Evolutionary conservation across 2,329 filamentous ascomycete genomes (phyloP), one percentile per base, ranked within the genome.

Genomic region (Hymenoscyphus albidus): DNA sequence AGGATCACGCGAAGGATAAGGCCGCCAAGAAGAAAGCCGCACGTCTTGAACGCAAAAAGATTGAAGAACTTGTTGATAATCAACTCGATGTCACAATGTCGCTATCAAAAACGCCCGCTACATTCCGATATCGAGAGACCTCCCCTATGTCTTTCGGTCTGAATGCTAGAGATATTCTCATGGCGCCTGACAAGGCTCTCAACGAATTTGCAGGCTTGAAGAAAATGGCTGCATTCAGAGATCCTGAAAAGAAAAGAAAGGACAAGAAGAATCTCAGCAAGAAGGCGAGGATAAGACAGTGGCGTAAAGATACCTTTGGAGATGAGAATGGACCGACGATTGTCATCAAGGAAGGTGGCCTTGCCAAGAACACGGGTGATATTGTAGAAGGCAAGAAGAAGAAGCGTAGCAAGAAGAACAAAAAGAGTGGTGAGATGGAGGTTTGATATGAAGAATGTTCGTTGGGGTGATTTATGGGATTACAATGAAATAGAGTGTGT

Each of bases 171-270:
- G 95, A 99, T 77, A 98, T 99, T 71, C 85, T 99, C 40, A 83
- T 89, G 75, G 92, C 96, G 70, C 92, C 93, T 56, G 95, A 99
- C 79, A 81, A 86, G 58, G 87, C 89, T 62, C 85, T 99, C 69
- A 99, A 99, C 77, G 84, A 93, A 69, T 99, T 90, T 74, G 94
- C 89, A 5, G 94, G 95, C 6, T 81, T 99, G 73, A 99, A 99
- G 84, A 98, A 97, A 80, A 85, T 97, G 65, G 93, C 94, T 4
- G 83, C 91, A 5, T 99, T 95, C 81, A 85, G 95, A 64, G 93
- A 97, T 75, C 81, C 83, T 2, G 91, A 93, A 72, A 95, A 96
- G 84, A 98, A 98, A 83, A 83, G 85, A 70, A 90, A 89, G 73
- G 95, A 99, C 75, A 87, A 88, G 80, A 97, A 96, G 82, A 85